These are phyloP conservation scores for Mimosa pudica DNA, from an alignment of 306 rosid genomes.

Conservation along the genomic window DNA sequence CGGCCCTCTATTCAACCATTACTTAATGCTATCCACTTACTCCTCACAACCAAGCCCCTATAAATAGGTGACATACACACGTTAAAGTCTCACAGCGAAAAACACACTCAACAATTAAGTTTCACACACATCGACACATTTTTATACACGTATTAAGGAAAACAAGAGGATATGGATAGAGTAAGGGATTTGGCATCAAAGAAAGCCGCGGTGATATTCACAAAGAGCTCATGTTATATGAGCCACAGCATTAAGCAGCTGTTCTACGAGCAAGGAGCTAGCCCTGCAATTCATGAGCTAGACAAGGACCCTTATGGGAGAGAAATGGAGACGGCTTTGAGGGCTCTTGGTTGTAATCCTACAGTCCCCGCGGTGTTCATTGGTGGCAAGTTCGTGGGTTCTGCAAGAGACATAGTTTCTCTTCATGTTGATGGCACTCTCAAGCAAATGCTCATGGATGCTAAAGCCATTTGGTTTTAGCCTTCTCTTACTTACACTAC, in stretches of 20 bases:
- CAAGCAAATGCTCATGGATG: slow-evolving; percentile 89
- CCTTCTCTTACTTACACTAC: not conserved
- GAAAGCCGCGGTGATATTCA: slow-evolving; percentile 94
- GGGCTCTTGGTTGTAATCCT: slow-evolving; percentile 83
- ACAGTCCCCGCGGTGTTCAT: slow-evolving; percentile 94
- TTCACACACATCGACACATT: not conserved
- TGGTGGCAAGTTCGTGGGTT: slow-evolving; percentile 86
- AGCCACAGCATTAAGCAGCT: slow-evolving; percentile 90
- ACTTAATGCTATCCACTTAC: slow-evolving; percentile 47
- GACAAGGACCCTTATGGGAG: slow-evolving; percentile 74
- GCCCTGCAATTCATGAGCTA: slow-evolving; percentile 90
- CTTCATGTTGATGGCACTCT: slow-evolving; percentile 93
- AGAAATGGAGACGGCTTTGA: slow-evolving; percentile 86
- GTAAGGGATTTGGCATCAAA: slow-evolving; percentile 83
- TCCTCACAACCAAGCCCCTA: slow-evolving; percentile 48
- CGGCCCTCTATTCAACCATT: slow-evolving; percentile 49
- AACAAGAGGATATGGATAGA: slow-evolving; percentile 61
- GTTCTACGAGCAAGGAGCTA: slow-evolving; percentile 91
- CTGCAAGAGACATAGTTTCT: slow-evolving; percentile 87
- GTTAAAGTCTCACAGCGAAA: slow-evolving; percentile 35
- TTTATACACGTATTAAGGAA: not conserved
- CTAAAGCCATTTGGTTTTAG: slow-evolving; percentile 95
- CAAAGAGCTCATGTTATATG: slow-evolving; percentile 95
- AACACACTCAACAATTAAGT: not conserved
- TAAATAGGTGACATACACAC: slow-evolving; percentile 64